Conservation (phyloP, 495 filamentous ascomycete genomes). For the Daldinia caldariorum region DNA sequence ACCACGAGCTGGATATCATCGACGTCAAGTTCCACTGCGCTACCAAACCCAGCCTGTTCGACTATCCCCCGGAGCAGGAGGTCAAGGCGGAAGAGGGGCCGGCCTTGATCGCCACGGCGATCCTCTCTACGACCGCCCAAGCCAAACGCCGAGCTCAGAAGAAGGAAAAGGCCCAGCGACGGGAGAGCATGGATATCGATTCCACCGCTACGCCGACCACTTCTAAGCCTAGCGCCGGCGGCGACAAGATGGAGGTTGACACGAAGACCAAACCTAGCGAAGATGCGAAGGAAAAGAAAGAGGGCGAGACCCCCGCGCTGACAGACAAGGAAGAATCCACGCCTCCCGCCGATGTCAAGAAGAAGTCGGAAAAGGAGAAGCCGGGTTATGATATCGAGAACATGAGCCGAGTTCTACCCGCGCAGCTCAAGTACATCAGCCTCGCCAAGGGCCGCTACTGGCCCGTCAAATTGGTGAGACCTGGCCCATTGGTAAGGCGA, state of each 20-base stretch:
- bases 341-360: slow-evolving; percentile 66
- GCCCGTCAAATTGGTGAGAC: slow-evolving; percentile 91
- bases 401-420: slow-evolving; percentile 93
- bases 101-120: slow-evolving; percentile 93
- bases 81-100: slow-evolving; percentile 92
- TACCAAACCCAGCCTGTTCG: slow-evolving; percentile 92
- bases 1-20: slow-evolving; percentile 93
- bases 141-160: slow-evolving; percentile 91
- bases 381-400: slow-evolving; percentile 95
- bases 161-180: slow-evolving; percentile 73
- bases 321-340: slow-evolving; percentile 67
- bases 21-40: slow-evolving; percentile 95
- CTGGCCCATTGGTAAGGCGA: slow-evolving; percentile 27
- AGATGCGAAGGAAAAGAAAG: slow-evolving; percentile 69
- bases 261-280: slow-evolving; percentile 71
- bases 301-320: slow-evolving; percentile 51
- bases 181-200: slow-evolving; percentile 91
- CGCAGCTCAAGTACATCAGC: slow-evolving; percentile 93
- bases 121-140: slow-evolving; percentile 95
- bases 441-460: slow-evolving; percentile 88
- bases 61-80: slow-evolving; percentile 96
- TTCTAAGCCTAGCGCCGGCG: slow-evolving; percentile 62
- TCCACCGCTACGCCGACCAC: slow-evolving; percentile 79
- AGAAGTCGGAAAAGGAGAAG: slow-evolving; percentile 95
- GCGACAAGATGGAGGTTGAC: slow-evolving; percentile 93